A percentile compares a stretch with the other conserved stretches of the same genome.
phyloP scores from a whole-genome alignment of 352 stramenopile genomes.

The Pythium phragmitis region DNA sequence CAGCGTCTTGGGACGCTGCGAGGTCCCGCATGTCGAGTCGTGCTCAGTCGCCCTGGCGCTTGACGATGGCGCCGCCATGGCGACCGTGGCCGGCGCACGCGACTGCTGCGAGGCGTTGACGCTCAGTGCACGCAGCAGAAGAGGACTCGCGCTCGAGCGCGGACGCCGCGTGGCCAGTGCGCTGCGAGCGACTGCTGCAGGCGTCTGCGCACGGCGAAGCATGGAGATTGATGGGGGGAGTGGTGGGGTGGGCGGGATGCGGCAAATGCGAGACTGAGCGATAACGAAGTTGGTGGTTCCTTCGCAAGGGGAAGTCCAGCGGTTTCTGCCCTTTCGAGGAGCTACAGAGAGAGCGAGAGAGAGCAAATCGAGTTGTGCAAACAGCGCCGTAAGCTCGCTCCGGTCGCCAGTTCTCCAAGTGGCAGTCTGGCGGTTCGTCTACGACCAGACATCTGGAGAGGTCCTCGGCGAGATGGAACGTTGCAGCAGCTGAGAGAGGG shows the following conservation, averaged over 20 bases:
- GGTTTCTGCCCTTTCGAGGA: background rate
- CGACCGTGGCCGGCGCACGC: slow-evolving; percentile 20
- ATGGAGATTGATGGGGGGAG: slow-evolving; percentile 12
- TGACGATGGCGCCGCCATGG: slow-evolving; percentile 20
- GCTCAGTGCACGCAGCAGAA: slow-evolving; percentile 26
- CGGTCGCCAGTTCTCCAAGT: slow-evolving; percentile 4
- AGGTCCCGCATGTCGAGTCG: background rate
- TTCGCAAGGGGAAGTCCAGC: background rate
- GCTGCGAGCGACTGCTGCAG: slow-evolving; percentile 10
- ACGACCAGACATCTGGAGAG: background rate
- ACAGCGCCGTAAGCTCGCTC: slow-evolving; percentile 24
- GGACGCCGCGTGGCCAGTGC: slow-evolving; percentile 21
- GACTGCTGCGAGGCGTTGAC: slow-evolving; percentile 25
- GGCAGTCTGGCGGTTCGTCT: slow-evolving; percentile 4
- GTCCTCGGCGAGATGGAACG: background rate
- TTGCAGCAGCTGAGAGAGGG: slow-evolving; percentile 4
- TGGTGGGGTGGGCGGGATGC: background rate
- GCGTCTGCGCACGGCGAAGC: slow-evolving; percentile 17
- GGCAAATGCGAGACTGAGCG: slow-evolving; percentile 15
- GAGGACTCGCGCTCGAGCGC: background rate
- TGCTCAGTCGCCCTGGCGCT: background rate
- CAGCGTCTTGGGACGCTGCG: slow-evolving; percentile 20
- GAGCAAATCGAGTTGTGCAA: slow-evolving; percentile 16
- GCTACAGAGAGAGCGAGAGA: background rate
- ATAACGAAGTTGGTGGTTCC: background rate